Base-by-base conservation (phyloP, 164 flowering plant genomes). In the Tetracentron sinense region DNA sequence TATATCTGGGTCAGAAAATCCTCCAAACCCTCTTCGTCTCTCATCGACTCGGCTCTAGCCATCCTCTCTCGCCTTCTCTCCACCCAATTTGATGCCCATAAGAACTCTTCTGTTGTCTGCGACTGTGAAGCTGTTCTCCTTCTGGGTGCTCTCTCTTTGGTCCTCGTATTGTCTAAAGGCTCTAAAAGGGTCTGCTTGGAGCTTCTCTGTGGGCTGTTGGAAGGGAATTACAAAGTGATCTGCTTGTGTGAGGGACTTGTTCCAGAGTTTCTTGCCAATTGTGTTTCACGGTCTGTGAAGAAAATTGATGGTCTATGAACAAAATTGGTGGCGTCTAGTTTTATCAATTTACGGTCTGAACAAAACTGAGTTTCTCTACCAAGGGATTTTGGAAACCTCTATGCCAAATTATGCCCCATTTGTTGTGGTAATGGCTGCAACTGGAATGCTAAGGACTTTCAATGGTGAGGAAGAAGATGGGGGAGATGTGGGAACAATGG, bases 1-100 rank as follows among this genome's bases (percentile, higher is more conserved):
- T 92, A 88, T 64, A 64, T 92, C 12, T 95, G 99, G 97, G 71
- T 77, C 19, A 80, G 91, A 65, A 89, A 86, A 69, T 82, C 97
- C 16, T 68, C 81, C 42, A 83, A 74, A 63, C 96, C 92, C n/a
- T 77, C 83, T 53, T 28, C 63, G 7, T 61, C 46, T n/a, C 72
- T 87, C 16, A 48, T 92, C 60, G 84, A 77, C 57, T 84, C 83
- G 16, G 77, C 82, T 28, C 67, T 85, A 33, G 71, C 81, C 8
- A 74, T 67, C 8, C 60, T 83, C 53, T 69, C 76, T 65, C 53
- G 46, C 20, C 29, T 79, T 62, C 71, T 84, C 42, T 49, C 63
- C 10, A 15, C 54, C 52, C 64, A 71, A 26, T 69, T 61, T 55
- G 56, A 58, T 59, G 23, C 26, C 1, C 61, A 51, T 23, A 73